Evolutionary conservation across 106 monocot genomes (phyloP).

Genomic region (Iris macrosiphon): DNA sequence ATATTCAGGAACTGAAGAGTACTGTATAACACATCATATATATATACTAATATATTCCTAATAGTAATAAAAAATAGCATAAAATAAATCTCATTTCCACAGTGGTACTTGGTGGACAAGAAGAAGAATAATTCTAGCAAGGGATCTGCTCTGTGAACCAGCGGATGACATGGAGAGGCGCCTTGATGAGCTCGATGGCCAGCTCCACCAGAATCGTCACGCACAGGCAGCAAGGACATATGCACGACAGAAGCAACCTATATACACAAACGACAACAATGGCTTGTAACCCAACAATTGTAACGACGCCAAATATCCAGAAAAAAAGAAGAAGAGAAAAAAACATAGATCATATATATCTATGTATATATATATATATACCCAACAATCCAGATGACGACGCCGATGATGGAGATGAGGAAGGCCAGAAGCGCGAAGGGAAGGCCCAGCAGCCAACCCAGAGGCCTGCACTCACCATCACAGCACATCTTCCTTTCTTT

Average conservation of each 20-base stretch:
- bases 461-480: conserved; percentile 77
- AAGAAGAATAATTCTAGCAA: conserved; percentile 19
- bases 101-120: too few species aligned
- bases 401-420: conserved; percentile 63
- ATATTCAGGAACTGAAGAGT: too few species aligned
- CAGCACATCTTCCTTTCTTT: conserved; percentile 24
- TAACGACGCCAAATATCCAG: conserved; percentile 17
- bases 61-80: too few species aligned
- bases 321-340: conserved; percentile 2
- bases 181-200: conserved; percentile 92
- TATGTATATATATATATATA: background rate
- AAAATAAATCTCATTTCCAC: too few species aligned
- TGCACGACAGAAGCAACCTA: conserved; percentile 82
- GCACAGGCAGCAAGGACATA: conserved; percentile 97
- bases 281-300: background rate
- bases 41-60: too few species aligned
- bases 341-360: too few species aligned
- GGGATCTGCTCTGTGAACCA: conserved; percentile 87
- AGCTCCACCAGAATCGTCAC: conserved; percentile 88
- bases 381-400: conserved; percentile 52
- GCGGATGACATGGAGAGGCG: conserved; percentile 83
- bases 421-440: conserved; percentile 82
- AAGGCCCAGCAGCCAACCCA: conserved; percentile 93
- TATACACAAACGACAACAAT: too few species aligned
- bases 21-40: too few species aligned